Base-by-base conservation (phyloP, 2,329 filamentous ascomycete genomes). In the Arthrobotrys entomopaga region DNA sequence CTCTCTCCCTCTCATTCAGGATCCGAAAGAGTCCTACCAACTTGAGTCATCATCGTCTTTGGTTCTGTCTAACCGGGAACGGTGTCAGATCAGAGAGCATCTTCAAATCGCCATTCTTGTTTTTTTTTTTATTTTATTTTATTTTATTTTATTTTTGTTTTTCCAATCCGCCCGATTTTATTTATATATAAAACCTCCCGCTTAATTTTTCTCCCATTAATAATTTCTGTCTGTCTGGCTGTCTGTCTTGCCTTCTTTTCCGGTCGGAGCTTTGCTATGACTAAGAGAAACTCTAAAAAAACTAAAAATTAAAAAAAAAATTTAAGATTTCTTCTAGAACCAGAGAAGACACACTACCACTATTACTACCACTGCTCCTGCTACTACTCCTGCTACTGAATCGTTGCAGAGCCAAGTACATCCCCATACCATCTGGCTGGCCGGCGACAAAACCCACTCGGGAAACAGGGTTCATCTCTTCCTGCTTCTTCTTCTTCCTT, bases 221-320 rank as follows among this genome's bases (percentile, higher is more conserved):
- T n/a, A n/a, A n/a, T n/a, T n/a, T n/a, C n/a, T n/a, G n/a, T n/a
- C n/a, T n/a, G n/a, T n/a, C n/a, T n/a, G n/a, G n/a, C n/a, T n/a
- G n/a, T n/a, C n/a, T n/a, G n/a, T 19, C 19, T 49, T n/a, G 7
- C 3, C 15, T 15, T 10, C 26, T 29, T 52, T 42, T 13, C 34
- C 24, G 20, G 7, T 22, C 24, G 48, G 46, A 53, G 11, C 11
- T 69, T 69, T 49, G 48, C n/a, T n/a, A 69, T 69, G 65, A 69
- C 65, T 69, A 69, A 69, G 38, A 61, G 65, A 69, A 69, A 69
- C 46, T 48, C 58, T 58, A 40, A 64, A 46, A 46, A 26, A 26
- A 26, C n/a, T n/a, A 26, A 26, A 26, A 26, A 26, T 26, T 26
- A 26, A 26, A n/a, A 26, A 26, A 26, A 26, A 26, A 26, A 26